Evolutionary conservation across 106 monocot species (phyloP), one percentile per base, ranked within the genome.

Genomic region (Narthecium ossifragum): DNA sequence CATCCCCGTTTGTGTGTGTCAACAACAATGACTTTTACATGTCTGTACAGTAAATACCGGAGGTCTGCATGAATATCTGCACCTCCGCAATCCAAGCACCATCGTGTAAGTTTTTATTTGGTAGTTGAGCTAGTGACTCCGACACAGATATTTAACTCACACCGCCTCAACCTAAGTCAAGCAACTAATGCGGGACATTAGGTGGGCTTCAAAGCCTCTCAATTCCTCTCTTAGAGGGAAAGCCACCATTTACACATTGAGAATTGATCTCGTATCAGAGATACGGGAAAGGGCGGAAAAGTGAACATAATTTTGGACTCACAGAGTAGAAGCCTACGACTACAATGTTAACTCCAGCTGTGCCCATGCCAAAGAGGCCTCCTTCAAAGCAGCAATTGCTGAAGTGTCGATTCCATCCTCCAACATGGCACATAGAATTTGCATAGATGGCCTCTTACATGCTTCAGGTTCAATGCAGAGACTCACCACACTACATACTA

Each of bases 321-420:
- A 54, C 53, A 46, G 30, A 25, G 21, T 61, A 38, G 22, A 36
- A 38, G 30, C n/a, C 30, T 22, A 40, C 2, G 52, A 23, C 50
- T 65, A 76, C 14, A 62, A 68, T 18, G 78, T 65, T 54, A 98
- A 59, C 8, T 55, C 84, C 31, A 91, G 64, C 62, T 83, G 80
- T 18, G 84, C 87, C 98, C 98, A 98, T 26, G 76, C 75, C 45
- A 91, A 59, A 20, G 80, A 71, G 45, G 86, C 84, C 55, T 84
- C 79, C 71, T 87, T 98, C 22, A 84, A 72, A 54, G 67, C 24
- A 25, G 90, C 81, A 32, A 84, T 72, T 6, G 74, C 57, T 7
- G 96, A 86, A 14, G 76, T 78, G 62, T 96, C 81, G 20, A 96
- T 83, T 59, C 83, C 90, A 66, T 76, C 73, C 70, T 91, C 90